A percentile compares a stretch with the other conserved stretches of the same genome.
phyloP scores from a whole-genome alignment of 108 stramenopile genomes.

The Poteriospumella lacustris region DNA sequence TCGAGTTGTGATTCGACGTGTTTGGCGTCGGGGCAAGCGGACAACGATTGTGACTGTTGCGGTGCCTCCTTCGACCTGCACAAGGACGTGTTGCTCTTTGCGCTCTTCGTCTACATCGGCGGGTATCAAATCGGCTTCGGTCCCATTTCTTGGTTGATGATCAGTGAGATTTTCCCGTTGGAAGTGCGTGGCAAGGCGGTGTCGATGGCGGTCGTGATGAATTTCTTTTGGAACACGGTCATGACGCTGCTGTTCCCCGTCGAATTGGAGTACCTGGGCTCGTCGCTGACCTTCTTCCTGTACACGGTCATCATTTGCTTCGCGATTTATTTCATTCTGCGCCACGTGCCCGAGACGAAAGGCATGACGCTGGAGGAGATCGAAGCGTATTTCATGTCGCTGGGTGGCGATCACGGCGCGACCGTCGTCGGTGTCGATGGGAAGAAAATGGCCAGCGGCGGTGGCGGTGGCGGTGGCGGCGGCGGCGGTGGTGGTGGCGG shows the following conservation, averaged over 20 bases:
- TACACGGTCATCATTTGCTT: constrained; percentile 34
- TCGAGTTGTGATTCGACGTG: neutral
- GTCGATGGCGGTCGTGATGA: constrained; percentile 44
- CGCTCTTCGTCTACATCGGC: constrained; percentile 48
- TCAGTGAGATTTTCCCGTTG: constrained; percentile 45
- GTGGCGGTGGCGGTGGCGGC: too few relatives aligned
- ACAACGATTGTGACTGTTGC: constrained; percentile 9
- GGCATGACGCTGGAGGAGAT: constrained; percentile 54
- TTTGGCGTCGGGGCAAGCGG: neutral
- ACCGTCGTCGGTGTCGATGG: too few relatives aligned
- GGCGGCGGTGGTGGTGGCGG: too few relatives aligned
- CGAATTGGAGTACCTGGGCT: constrained; percentile 38
- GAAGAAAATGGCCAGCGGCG: too few relatives aligned
- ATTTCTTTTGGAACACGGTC: constrained; percentile 44
- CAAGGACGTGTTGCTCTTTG: constrained; percentile 32
- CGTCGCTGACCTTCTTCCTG: constrained; percentile 37
- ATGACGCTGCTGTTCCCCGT: constrained; percentile 43
- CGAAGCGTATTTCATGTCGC: constrained; percentile 40
- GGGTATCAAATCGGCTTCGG: constrained; percentile 55
- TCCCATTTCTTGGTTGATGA: constrained; percentile 46
- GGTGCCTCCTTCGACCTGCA: constrained; percentile 32
- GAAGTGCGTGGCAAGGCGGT: constrained; percentile 51
- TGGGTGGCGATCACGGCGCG: too few relatives aligned
- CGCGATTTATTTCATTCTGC: constrained; percentile 40
- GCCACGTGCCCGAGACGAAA: constrained; percentile 51